Evolutionary conservation across 1,139 yeast genomes (phyloP).

Genomic region (Suhomyces taliae): DNA sequence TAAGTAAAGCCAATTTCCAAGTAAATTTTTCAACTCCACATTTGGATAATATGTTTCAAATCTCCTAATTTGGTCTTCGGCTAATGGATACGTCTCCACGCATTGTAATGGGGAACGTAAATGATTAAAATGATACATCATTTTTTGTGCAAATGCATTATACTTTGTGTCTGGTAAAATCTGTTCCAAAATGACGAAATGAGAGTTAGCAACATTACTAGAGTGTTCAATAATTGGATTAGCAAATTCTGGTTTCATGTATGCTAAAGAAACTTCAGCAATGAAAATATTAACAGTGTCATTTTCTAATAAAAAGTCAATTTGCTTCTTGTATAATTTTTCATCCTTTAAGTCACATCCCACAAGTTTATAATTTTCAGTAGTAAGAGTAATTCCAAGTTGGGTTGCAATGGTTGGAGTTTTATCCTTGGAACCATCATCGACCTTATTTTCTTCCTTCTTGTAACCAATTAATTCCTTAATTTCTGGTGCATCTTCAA

Average conservation of each 20-base stretch:
- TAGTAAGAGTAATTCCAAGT: constrained; percentile 34
- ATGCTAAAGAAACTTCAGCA: constrained; percentile 83
- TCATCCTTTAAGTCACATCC: constrained; percentile 70
- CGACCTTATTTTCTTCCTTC: neutral
- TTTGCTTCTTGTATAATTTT: constrained; percentile 36
- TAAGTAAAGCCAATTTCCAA: constrained; percentile 55
- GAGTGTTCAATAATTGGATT: constrained; percentile 59
- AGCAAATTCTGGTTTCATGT: constrained; percentile 72
- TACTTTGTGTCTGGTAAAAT: constrained; percentile 60
- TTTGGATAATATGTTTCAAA: constrained; percentile 45
- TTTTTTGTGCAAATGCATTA: constrained; percentile 72
- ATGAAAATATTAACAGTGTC: constrained; percentile 55
- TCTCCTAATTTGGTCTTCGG: constrained; percentile 49
- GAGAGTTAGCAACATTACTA: constrained; percentile 46
- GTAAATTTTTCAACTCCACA: constrained; percentile 57
- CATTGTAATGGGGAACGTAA: constrained; percentile 71
- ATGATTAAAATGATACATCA: constrained; percentile 70
- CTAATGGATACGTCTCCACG: constrained; percentile 58
- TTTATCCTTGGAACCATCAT: too few species aligned
- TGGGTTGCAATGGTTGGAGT: neutral
- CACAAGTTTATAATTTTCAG: constrained; percentile 55
- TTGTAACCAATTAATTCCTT: constrained; percentile 43
- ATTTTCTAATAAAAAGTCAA: constrained; percentile 27
- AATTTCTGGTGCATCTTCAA: constrained; percentile 50
- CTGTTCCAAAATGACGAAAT: constrained; percentile 71